phyloP scores from a whole-genome alignment of 345 rosid species.

The Kernera saxatilis region DNA sequence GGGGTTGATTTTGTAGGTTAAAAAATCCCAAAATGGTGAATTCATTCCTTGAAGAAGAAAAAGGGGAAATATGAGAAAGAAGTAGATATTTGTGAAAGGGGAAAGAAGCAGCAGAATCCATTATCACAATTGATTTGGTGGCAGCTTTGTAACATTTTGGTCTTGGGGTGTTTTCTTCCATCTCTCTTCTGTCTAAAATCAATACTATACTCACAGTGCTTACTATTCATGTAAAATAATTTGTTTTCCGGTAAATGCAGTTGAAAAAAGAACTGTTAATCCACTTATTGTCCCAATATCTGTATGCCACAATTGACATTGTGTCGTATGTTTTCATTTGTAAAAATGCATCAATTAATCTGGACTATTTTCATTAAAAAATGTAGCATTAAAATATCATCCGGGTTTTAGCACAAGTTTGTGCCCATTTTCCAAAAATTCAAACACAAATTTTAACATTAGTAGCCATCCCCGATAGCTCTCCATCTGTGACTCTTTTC shows the following conservation, averaged over 20 bases:
- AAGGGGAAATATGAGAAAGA: conserved; percentile 11
- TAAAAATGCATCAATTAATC: neutral
- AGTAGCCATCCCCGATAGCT: conserved; percentile 40
- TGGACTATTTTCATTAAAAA: neutral
- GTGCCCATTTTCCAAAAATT: neutral
- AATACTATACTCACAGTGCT: neutral
- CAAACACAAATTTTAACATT: conserved; percentile 40
- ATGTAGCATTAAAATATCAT: neutral
- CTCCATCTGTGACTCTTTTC: conserved; percentile 46
- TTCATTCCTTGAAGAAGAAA: conserved; percentile 25
- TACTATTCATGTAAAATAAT: conserved; percentile 24
- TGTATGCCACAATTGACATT: neutral
- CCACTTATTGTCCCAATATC: neutral
- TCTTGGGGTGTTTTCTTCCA: conserved; percentile 8
- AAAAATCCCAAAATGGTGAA: conserved; percentile 12
- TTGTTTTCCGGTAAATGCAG: neutral
- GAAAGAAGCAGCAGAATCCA: conserved; percentile 6
- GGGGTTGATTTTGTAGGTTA: conserved; percentile 23
- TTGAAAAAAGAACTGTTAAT: neutral
- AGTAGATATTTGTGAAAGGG: conserved; percentile 4
- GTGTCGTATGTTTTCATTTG: neutral
- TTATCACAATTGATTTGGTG: conserved; percentile 14
- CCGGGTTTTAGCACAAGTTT: neutral
- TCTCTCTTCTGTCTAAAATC: conserved; percentile 10
- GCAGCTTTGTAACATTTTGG: conserved; percentile 24